Base-by-base conservation (phyloP, 2,329 filamentous ascomycete species). In the Colletotrichum phormii region DNA sequence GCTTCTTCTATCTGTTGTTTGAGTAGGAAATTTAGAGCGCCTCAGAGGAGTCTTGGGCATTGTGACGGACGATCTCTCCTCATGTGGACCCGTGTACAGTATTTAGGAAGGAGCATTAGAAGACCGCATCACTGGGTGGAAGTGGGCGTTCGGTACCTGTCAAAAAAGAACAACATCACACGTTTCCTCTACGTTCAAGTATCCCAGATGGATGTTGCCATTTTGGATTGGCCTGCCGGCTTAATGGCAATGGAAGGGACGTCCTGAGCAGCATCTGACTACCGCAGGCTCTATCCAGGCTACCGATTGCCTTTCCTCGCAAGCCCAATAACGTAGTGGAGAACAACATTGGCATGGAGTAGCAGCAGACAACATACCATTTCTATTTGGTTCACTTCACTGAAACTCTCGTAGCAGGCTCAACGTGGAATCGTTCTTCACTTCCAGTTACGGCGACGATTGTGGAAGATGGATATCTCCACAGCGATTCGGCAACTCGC, bases 51-150 rank as follows among this genome's bases (percentile, higher is more conserved):
- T 73, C 71, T 75, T 74, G 74, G 72, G 81, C 79, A 82, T 85
- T 82, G 82, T 81, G 82, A 85, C 82, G 82, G 84, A 86, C 82
- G 82, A 86, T 88, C 85, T 86, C 87, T 87, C 84, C 86, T 87
- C 86, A 82, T 80, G 83, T 84, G 81, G 83, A 81, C 79, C 81
- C 82, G 78, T 88, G 85, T 88, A 88, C 83, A 86, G 82, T 87
- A 87, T 81, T 82, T 79, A 78, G 81, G 81, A 78, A 81, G 82
- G 82, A 83, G 82, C 82, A 85, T 84, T 86, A 86, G 84, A 72
- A 64, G 66, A 86, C 83, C 80, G 81, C 71, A 65, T 73, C 67
- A 67, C 49, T 55, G 67, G 57, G 55, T 66, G 67, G 54, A 65
- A 49, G 67, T 67, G 67, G 71, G 71, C 71, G 67, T 73, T 73